Evolutionary conservation across 78 protist species (phyloP).

Genomic region (Goniomonas avonlea): DNA sequence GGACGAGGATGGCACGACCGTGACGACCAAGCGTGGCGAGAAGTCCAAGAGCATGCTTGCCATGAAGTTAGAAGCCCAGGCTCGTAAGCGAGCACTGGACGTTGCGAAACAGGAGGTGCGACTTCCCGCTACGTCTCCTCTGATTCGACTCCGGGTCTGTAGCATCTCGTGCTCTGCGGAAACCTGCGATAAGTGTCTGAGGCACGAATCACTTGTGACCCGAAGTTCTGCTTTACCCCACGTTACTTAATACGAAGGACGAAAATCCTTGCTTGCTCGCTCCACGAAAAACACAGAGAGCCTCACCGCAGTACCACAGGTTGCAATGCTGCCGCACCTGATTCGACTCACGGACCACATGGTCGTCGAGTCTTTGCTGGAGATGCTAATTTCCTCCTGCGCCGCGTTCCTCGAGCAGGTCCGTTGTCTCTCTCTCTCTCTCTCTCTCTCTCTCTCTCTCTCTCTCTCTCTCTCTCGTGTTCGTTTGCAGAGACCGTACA

Average conservation of each 20-base stretch:
- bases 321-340: slow-evolving; percentile 18
- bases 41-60: slow-evolving; percentile 35
- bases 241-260: too few relatives aligned
- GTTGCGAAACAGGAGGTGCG: slow-evolving; percentile 16
- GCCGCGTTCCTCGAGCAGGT: neutral
- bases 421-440: neutral
- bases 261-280: too few relatives aligned
- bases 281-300: too few relatives aligned
- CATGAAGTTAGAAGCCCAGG: neutral
- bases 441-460: neutral
- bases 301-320: too few relatives aligned
- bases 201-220: too few relatives aligned
- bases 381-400: neutral
- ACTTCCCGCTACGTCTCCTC: too few relatives aligned
- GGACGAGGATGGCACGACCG: neutral
- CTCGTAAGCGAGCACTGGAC: neutral
- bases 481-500: too few relatives aligned
- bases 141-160: too few relatives aligned
- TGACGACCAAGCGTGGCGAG: neutral
- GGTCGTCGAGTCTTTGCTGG: slow-evolving; percentile 21
- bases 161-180: too few relatives aligned
- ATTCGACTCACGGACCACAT: slow-evolving; percentile 52
- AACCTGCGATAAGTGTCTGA: too few relatives aligned
- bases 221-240: too few relatives aligned
- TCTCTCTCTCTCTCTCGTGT: too few relatives aligned